phyloP scores from a whole-genome alignment of 129 eudicot species.

The Scalesia atractyloides region DNA sequence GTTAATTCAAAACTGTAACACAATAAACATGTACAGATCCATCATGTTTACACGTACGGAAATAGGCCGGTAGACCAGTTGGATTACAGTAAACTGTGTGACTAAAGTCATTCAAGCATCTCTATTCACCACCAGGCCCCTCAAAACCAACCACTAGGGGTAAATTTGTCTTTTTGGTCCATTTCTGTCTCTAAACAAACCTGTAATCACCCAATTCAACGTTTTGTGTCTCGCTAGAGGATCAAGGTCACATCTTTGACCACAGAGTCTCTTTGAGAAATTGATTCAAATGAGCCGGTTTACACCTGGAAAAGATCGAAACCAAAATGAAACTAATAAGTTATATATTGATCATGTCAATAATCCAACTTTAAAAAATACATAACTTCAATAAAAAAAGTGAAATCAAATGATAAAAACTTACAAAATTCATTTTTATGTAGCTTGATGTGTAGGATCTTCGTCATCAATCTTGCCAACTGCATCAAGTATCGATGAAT shows the following conservation, averaged over 20 bases:
- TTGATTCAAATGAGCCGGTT: not conserved
- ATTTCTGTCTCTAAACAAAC: not conserved
- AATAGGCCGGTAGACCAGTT: too few relatives aligned
- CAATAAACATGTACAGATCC: not conserved
- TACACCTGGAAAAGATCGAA: not conserved
- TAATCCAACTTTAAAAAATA: conserved; percentile 5
- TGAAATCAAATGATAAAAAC: conserved; percentile 10
- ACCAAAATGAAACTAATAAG: not conserved
- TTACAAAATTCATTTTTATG: conserved; percentile 28
- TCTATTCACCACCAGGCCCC: not conserved
- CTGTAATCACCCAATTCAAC: not conserved
- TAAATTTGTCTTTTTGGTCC: not conserved
- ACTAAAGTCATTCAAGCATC: conserved; percentile 3
- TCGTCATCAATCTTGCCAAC: conserved; percentile 87
- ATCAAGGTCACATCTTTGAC: conserved; percentile 4
- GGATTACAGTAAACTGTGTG: not conserved
- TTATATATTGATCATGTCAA: not conserved
- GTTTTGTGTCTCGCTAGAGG: not conserved
- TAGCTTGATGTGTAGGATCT: conserved; percentile 31
- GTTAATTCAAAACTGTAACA: not conserved
- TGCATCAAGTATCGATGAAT: conserved; percentile 92
- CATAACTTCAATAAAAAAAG: not conserved
- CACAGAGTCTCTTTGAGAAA: not conserved
- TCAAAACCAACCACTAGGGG: not conserved
- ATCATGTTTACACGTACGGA: too few relatives aligned